A percentile compares a stretch with the other conserved stretches of the same genome.
Evolutionary conservation across 2,329 filamentous ascomycete genomes (phyloP).

Genomic region (Fusarium anthophilum): DNA sequence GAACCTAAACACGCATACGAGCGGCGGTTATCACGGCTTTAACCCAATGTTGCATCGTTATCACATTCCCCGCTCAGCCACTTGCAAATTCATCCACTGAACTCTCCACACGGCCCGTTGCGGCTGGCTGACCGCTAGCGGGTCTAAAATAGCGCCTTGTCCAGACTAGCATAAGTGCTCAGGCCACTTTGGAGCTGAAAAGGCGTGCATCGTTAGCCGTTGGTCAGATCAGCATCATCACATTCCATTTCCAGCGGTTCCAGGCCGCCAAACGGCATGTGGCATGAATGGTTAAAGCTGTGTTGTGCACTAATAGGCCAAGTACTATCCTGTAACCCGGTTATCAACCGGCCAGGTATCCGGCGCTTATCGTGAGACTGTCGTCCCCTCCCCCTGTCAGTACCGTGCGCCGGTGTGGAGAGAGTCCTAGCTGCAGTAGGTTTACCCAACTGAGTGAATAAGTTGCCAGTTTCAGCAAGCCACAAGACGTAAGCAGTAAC

Average conservation of each 20-base stretch:
- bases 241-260: background rate
- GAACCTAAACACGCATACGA: background rate
- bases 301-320: background rate
- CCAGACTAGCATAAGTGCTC: background rate
- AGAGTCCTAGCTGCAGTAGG: background rate
- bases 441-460: background rate
- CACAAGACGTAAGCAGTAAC: background rate
- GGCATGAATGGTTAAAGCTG: no score
- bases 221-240: background rate
- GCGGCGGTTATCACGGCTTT: background rate
- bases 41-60: background rate
- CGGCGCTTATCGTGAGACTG: background rate
- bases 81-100: background rate
- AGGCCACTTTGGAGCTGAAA: background rate
- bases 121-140: background rate
- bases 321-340: background rate
- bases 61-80: slow-evolving; percentile 3
- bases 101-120: background rate
- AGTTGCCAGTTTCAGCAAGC: background rate
- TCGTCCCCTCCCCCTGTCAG: background rate
- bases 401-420: background rate
- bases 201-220: background rate
- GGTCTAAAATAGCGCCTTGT: background rate
- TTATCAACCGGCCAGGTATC: background rate
- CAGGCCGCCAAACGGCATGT: background rate